These are phyloP conservation scores for Plasmodium berghei DNA, from an alignment of 169 alveolate genomes.

Conservation along the genomic window DNA sequence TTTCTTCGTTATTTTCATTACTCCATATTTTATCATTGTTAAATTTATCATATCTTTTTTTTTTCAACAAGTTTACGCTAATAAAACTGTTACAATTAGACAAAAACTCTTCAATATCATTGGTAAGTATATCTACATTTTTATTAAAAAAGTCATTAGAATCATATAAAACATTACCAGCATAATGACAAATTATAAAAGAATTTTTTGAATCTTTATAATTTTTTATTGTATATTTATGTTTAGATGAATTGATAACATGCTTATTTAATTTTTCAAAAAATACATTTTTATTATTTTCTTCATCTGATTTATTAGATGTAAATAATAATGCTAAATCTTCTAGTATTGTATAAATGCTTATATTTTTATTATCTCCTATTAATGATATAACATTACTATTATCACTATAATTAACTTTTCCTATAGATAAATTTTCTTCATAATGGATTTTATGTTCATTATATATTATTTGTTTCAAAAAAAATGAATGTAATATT, in stretches of 20 bases:
- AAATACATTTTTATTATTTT: conserved; percentile 50
- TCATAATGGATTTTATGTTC: conserved; percentile 86
- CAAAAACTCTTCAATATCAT: conserved; percentile 76
- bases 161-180: conserved; percentile 81
- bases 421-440: conserved; percentile 59
- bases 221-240: conserved; percentile 35
- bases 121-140: conserved; percentile 79
- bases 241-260: conserved; percentile 47
- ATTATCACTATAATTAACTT: conserved; percentile 81
- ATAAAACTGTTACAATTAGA: conserved; percentile 51
- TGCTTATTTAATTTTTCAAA: conserved; percentile 55
- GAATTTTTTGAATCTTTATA: conserved; percentile 74
- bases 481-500: conserved; percentile 89
- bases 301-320: conserved; percentile 59
- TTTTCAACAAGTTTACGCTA: conserved; percentile 47
- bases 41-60: not conserved
- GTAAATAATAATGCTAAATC: conserved; percentile 45
- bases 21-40: not conserved
- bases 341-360: conserved; percentile 64
- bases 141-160: conserved; percentile 78
- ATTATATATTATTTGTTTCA: conserved; percentile 87
- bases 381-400: conserved; percentile 80
- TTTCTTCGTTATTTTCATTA: not conserved
- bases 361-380: conserved; percentile 74
- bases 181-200: conserved; percentile 80